Base-by-base conservation (phyloP, 208 protist species). In the Jaenimonas drosophilae region DNA sequence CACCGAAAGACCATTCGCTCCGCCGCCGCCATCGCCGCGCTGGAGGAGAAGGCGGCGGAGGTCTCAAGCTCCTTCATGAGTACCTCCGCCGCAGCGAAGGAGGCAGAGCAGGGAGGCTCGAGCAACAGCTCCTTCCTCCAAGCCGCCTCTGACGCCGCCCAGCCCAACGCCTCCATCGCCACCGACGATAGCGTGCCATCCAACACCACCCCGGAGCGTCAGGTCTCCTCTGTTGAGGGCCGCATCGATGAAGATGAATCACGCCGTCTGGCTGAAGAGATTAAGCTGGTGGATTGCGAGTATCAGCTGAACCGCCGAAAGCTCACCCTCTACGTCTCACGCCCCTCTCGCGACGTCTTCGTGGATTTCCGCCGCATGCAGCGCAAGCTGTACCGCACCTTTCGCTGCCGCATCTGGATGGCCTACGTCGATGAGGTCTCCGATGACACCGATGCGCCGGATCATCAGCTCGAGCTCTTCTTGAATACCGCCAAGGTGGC, bases 301-400 rank as follows among this genome's bases (percentile, higher is more conserved):
- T 88, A 70, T 49, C 73, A 88, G 44, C 62, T 81, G 36, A 64
- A 78, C 31, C 57, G 49, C 12, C 41, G 78, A 43, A 88, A 88
- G 54, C 62, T 88, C 16, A 88, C 78, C 5, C 47, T 88, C 25
- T 88, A 75, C 53, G 58, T 82, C 12, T 61, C 48, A 16, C 71
- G 71, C 16, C 69, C 71, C 1, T 61, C 57, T 9, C 50, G 53
- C 3, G 57, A 61, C 26, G 56, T 70, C 16, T 84, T 83, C 31
- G 64, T 81, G 2, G 71, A 84, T 48, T 88, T 88, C 30, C 66
- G 73, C n/a, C 53, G 69, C 26, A 74, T 88, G 74, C 74, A 84
- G 55, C 65, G 78, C 28, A 70, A 70, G 53, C 64, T 88, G 9
- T 74, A 67, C 61, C 70, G 74, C 25, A 44, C 59, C 24, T 76